Base-by-base conservation (phyloP, 306 rosid genomes). In the Dicorynia guianensis region DNA sequence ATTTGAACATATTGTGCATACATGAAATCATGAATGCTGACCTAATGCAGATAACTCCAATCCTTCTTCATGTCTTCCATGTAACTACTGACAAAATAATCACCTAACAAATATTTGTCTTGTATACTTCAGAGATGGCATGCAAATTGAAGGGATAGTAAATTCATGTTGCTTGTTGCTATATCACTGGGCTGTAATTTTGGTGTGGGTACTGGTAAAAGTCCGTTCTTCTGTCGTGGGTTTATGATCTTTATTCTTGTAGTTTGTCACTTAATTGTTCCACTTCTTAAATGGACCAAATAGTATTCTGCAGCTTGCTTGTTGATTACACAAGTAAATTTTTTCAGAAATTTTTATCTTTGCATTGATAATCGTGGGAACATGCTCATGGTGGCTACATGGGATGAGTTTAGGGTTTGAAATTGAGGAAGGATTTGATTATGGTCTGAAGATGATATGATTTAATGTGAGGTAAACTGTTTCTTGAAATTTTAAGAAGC, bases 231-330 rank as follows among this genome's bases (percentile, higher is more conserved):
- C 44, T 71, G 61, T 61, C 18, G 69, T 44, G 12, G 30, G 25
- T 71, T 11, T 44, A 17, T 9, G 19, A 56, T 25, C 12, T 10
- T 59, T 39, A 59, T 49, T 33, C 40, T 20, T 7, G 5, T 61
- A 61, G 46, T 63, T 34, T 44, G 38, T 49, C 33, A n/a, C 48
- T 69, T 14, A 54, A 57, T 19, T 59, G 15, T 76, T 77, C 33
- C 7, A 47, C 34, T 14, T 61, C 53, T 40, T 64, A 14, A 39
- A n/a, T 47, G 62, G 19, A 52, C 44, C 5, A 54, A 10, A 42
- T 42, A 50, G 4, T 39, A n/a, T 59, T 59, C 34, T 59, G 64
- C 64, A 59, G 13, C 25, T 36, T 38, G 59, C 4, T 47, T 3
- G 12, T 12, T 12, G 52, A 11, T 11, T 47, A 12, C 3, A 3